Evolutionary conservation across 495 filamentous ascomycete genomes (phyloP).

Genomic region (Penicillium simplicissimum): DNA sequence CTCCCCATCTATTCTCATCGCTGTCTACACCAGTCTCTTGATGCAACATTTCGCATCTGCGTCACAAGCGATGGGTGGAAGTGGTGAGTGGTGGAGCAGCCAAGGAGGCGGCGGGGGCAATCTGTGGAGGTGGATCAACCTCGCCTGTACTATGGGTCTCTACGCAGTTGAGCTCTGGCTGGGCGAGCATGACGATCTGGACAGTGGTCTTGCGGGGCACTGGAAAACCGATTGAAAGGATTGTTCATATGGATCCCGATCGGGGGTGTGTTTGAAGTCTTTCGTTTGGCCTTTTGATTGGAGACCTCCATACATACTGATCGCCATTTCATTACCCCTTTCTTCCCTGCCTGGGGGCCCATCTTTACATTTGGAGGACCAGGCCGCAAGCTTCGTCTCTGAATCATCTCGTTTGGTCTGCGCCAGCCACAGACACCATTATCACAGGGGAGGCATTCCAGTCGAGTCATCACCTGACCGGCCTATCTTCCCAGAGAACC

Average conservation of each 20-base stretch:
- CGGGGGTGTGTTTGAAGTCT: background rate
- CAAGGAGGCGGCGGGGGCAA: conserved; percentile 81
- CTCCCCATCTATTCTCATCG: conserved; percentile 85
- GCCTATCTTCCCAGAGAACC: background rate
- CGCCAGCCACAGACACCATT: background rate
- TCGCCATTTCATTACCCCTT: background rate
- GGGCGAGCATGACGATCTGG: conserved; percentile 70
- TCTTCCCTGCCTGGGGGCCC: background rate
- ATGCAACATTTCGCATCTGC: conserved; percentile 90
- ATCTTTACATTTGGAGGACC: background rate
- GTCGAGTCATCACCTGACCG: background rate
- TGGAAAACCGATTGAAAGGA: conserved; percentile 87
- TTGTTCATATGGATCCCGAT: background rate
- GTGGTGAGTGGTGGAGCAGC: conserved; percentile 80
- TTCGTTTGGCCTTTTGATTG: background rate
- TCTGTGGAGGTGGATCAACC: conserved; percentile 90
- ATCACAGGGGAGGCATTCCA: background rate
- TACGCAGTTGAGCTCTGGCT: conserved; percentile 89
- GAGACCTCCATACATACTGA: background rate
- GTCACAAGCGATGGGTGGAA: conserved; percentile 58
- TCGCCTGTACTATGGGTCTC: conserved; percentile 80
- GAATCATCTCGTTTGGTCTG: background rate
- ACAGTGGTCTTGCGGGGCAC: conserved; percentile 68
- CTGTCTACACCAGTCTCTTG: conserved; percentile 94
- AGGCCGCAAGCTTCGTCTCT: background rate